phyloP scores from a whole-genome alignment of 2,329 filamentous ascomycete species.

The Verticillium nubilum region DNA sequence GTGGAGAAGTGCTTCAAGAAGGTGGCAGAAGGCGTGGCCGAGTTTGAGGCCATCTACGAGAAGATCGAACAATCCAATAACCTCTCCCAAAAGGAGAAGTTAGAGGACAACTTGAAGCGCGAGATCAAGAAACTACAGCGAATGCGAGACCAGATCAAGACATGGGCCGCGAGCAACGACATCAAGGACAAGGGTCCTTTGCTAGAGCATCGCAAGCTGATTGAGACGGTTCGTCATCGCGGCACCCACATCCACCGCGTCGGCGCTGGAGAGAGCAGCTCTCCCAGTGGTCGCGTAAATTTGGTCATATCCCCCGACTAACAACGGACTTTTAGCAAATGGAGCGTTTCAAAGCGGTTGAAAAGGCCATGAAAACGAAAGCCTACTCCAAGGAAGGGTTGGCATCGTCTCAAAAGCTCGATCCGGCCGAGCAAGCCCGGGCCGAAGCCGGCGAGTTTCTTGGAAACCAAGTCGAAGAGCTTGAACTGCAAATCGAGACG shows the following conservation, averaged over 20 bases:
- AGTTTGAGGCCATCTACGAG: constrained; percentile 94
- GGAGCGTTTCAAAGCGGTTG: constrained; percentile 99
- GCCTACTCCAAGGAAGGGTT: constrained; percentile 98
- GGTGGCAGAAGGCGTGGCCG: constrained; percentile 84
- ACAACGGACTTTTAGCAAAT: constrained; percentile 65
- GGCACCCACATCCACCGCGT: not conserved
- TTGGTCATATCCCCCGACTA: constrained; percentile 3
- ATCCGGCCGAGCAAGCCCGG: constrained; percentile 97
- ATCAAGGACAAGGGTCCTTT: constrained; percentile 99
- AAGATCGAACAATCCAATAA: constrained; percentile 94
- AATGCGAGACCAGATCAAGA: constrained; percentile 97
- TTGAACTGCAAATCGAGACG: constrained; percentile 88
- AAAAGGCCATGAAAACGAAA: constrained; percentile 99
- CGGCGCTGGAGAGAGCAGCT: not conserved
- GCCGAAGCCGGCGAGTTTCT: constrained; percentile 84
- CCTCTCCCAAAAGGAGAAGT: constrained; percentile 93
- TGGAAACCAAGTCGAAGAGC: constrained; percentile 79
- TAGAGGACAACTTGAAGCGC: constrained; percentile 95
- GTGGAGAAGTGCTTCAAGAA: constrained; percentile 99
- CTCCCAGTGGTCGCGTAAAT: not conserved
- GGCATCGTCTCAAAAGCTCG: constrained; percentile 83
- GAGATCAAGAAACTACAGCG: constrained; percentile 99
- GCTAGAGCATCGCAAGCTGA: constrained; percentile 88
- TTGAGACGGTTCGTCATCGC: constrained; percentile 79
- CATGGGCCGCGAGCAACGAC: constrained; percentile 96